Evolutionary conservation across 2,329 filamentous ascomycete genomes (phyloP), one percentile per base, ranked within the genome.

Genomic region (Pestalotiopsis sp.): DNA sequence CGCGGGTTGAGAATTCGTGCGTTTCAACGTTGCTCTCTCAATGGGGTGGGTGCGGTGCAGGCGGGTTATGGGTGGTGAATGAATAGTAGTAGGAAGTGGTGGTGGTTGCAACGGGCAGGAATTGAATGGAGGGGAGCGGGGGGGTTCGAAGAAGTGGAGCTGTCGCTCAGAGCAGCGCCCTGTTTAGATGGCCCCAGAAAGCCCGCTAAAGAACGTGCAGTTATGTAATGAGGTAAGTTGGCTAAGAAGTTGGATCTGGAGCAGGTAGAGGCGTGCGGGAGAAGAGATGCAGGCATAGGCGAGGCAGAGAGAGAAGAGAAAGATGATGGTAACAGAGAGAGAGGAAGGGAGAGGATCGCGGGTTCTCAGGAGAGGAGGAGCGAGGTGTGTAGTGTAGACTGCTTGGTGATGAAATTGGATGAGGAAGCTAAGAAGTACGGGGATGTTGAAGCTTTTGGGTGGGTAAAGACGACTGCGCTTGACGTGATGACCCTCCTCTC

Each of bases 91-190:
- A 38, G 25, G 17, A 60, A 59, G 49, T 38, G 65, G 65, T 66
- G 65, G 65, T 66, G 65, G 65, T 66, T 66, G 56, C 65, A 60
- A 60, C 38, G 65, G 65, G 56, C 36, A 66, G 65, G 65, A 66
- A 66, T 66, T 60, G 65, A 60, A 66, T 66, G 65, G 65, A 66
- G 65, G 65, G 65, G 65, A 66, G 65, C 65, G 65, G 65, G 65
- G 65, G 65, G n/a, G 41, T 56, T 66, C 31, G 9, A 56, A 60
- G 49, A 40, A 60, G 65, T 66, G 65, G 65, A 66, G 52, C 52
- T 38, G 65, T 59, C 25, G 61, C 38, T 49, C 38, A 64, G 56
- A 31, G 20, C 65, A 60, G 65, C 65, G 65, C 65, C 65, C 65
- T 66, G 65, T 66, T 66, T 66, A 66, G 56, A 45, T 52, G 45